Base-by-base conservation (phyloP, 2,329 filamentous ascomycete species). In the Zymoseptoria tritici region DNA sequence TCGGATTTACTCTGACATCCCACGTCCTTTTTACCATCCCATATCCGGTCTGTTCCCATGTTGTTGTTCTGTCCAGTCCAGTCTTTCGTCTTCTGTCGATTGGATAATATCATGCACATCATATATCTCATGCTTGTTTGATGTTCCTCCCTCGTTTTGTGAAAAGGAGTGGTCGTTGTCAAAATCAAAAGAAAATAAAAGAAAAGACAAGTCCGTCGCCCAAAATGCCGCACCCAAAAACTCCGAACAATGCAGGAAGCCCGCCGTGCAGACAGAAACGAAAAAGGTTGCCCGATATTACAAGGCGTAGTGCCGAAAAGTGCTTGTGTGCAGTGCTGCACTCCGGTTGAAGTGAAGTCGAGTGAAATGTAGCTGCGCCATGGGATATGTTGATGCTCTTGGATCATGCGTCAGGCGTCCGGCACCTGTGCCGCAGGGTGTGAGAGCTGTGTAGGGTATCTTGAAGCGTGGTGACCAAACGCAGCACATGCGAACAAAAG, bases 401-500 rank as follows among this genome's bases (percentile, higher is more conserved):
- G 21, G 22, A 16, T 53, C 22, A 29, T 56, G 57, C 54, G 49
- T 56, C 42, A 49, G 36, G 55, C 55, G 59, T n/a, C 64, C 64
- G 59, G 64, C 64, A 60, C 62, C 61, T 53, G 57, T 53, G 57
- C 57, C 60, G 57, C 55, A 57, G 26, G 57, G 49, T 19, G 36
- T 52, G 29, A 50, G 50, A 50, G 55, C 56, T 52, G 54, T 42
- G 42, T 58, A 59, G 57, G 60, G 55, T 59, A 57, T 62, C 54
- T 57, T 56, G 24, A 20, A 52, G 36, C 42, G 50, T 31, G 42
- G 50, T 64, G 63, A 60, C 60, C 57, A 67, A 29, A 67, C 66
- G 66, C 62, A 66, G 63, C 64, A 67, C 60, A 66, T 67, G 64
- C 63, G 57, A 54, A 65, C 64, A 67, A 62, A 66, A 65, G 54